Conservation (phyloP, 1,139 yeast genomes). For the Dujonia santamariae region DNA sequence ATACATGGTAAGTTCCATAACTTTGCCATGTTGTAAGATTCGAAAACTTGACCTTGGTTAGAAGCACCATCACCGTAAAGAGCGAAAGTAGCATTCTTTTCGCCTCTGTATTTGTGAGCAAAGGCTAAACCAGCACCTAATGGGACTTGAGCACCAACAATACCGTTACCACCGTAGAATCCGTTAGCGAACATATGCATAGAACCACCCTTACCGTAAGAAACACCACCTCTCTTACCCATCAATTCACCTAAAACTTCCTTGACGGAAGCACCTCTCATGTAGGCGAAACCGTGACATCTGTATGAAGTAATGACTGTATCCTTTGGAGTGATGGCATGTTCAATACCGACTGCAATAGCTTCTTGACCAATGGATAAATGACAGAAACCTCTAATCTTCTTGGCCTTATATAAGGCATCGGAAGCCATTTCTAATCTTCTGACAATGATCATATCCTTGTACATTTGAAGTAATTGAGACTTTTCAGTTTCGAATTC, state of each 20-base stretch:
- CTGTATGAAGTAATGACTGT: constrained; percentile 94
- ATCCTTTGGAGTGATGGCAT: constrained; percentile 82
- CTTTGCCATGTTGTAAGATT: constrained; percentile 97
- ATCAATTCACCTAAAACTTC: constrained; percentile 91
- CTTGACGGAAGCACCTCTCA: constrained; percentile 92
- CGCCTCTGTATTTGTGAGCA: constrained; percentile 91
- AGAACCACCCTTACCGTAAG: constrained; percentile 98
- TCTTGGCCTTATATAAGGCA: constrained; percentile 96
- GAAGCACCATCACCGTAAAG: constrained; percentile 99
- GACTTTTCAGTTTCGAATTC: constrained; percentile 77
- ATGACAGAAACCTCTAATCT: constrained; percentile 98
- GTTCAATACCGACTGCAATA: constrained; percentile 96
- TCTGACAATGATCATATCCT: constrained; percentile 90
- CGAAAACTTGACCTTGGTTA: constrained; percentile 98
- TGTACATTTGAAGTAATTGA: constrained; percentile 85
- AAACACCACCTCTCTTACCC: constrained; percentile 95
- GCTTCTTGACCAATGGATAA: constrained; percentile 99
- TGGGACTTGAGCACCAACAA: constrained; percentile 99
- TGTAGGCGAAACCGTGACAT: constrained; percentile 97
- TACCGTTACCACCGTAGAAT: constrained; percentile 99
- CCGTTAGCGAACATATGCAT: constrained; percentile 98
- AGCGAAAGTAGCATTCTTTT: constrained; percentile 78
- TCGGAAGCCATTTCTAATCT: constrained; percentile 99
- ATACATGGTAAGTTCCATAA: constrained; percentile 95
- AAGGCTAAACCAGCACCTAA: constrained; percentile 96